A percentile compares a stretch with the other conserved stretches of the same genome.
phyloP scores from a whole-genome alignment of 345 rosid genomes.

The Xanthoceras sorbifolium region DNA sequence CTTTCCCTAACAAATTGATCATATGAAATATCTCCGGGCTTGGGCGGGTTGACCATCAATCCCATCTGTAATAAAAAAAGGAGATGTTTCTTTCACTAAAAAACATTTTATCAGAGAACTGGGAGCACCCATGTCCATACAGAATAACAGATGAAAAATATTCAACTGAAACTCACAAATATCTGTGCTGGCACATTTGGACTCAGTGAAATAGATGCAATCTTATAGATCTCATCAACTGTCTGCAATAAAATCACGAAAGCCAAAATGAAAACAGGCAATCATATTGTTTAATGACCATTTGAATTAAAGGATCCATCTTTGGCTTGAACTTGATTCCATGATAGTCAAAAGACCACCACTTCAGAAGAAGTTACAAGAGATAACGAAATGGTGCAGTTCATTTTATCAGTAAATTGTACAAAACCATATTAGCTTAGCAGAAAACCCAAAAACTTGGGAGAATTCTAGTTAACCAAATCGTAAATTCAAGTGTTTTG shows the following conservation, averaged over 20 bases:
- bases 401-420: neutral
- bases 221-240: constrained; percentile 96
- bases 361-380: neutral
- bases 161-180: constrained; percentile 62
- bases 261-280: constrained; percentile 9
- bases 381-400: neutral
- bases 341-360: neutral
- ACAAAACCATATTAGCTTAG: neutral
- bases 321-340: constrained; percentile 5
- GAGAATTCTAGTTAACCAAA: neutral
- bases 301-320: constrained; percentile 14
- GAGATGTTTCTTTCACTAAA: neutral
- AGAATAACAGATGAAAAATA: constrained; percentile 14
- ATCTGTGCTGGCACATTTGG: constrained; percentile 98
- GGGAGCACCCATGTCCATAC: constrained; percentile 5
- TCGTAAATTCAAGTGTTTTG: neutral
- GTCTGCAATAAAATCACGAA: constrained; percentile 50
- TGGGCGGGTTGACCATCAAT: constrained; percentile 90
- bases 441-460: neutral
- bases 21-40: constrained; percentile 93
- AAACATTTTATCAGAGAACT: constrained; percentile 3
- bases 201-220: constrained; percentile 88
- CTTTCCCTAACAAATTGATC: constrained; percentile 81
- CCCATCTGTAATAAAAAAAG: constrained; percentile 70
- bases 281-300: neutral